Evolutionary conservation across 1,139 yeast genomes (phyloP).

Genomic region (Nakaseomyces nivariensis): DNA sequence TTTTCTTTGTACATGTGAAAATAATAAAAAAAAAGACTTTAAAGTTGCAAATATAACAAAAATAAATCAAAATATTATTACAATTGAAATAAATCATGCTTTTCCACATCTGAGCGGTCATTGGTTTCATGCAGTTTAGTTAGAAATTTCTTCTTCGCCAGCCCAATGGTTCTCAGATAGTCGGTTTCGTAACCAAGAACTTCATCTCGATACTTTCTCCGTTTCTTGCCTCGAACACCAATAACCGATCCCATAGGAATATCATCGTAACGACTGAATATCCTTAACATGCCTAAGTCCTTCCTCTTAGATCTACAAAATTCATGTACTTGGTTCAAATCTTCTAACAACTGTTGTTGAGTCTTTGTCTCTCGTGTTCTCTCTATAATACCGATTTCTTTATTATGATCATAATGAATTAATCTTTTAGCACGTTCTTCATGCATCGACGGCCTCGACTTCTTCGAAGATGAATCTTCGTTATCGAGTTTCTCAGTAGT

Average conservation of each 20-base stretch:
- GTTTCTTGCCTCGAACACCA: constrained; percentile 30
- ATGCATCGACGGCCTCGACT: background rate
- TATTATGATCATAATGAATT: background rate
- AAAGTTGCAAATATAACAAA: background rate
- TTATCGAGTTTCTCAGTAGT: background rate
- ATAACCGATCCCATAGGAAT: constrained; percentile 28
- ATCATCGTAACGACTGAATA: constrained; percentile 28
- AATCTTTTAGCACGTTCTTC: background rate
- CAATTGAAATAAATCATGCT: background rate
- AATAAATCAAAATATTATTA: background rate
- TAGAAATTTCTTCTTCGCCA: constrained; percentile 18
- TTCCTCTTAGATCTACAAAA: constrained; percentile 17
- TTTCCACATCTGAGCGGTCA: background rate
- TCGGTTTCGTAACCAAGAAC: constrained; percentile 29
- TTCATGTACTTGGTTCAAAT: constrained; percentile 17
- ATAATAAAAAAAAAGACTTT: background rate
- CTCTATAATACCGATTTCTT: background rate
- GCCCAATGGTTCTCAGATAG: constrained; percentile 18
- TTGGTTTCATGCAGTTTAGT: background rate
- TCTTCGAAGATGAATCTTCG: background rate
- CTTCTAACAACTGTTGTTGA: constrained; percentile 15
- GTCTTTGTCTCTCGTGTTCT: constrained; percentile 7
- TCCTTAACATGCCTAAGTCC: constrained; percentile 25
- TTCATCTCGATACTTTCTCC: constrained; percentile 26
- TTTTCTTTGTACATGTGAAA: background rate